phyloP scores from a whole-genome alignment of 306 rosid species.

The Prinsepia uniflora region DNA sequence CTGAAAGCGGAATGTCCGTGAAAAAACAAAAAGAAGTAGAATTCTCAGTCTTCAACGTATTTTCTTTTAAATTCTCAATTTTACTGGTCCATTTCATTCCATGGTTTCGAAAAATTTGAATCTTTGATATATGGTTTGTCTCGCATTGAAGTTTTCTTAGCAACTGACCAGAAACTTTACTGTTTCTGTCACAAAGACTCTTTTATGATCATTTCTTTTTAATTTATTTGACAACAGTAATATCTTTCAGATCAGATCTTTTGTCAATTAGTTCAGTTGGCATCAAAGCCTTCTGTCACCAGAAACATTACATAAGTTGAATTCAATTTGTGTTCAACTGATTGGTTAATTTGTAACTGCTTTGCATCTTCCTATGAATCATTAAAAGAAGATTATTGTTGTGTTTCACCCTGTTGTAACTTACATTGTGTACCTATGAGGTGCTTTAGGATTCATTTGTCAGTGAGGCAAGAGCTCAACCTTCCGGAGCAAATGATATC shows the following conservation, averaged over 20 bases:
- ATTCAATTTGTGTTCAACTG: constrained; percentile 1
- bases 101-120: neutral
- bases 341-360: neutral
- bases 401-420: constrained; percentile 20
- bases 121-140: neutral
- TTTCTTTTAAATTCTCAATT: neutral
- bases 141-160: neutral
- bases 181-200: neutral
- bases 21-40: neutral
- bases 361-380: constrained; percentile 3
- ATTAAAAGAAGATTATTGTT: neutral
- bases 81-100: neutral
- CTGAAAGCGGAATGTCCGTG: neutral
- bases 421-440: constrained; percentile 9
- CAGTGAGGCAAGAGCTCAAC: constrained; percentile 50
- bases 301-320: neutral
- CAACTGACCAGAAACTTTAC: neutral
- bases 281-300: neutral
- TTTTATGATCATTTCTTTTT: neutral
- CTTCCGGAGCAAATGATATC: constrained; percentile 68
- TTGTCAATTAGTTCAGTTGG: neutral
- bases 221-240: neutral
- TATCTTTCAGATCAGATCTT: neutral
- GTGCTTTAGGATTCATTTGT: constrained; percentile 72
- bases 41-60: neutral